Conservation (phyloP, 768 basidiomycete species). For the Auriscalpium vulgare region DNA sequence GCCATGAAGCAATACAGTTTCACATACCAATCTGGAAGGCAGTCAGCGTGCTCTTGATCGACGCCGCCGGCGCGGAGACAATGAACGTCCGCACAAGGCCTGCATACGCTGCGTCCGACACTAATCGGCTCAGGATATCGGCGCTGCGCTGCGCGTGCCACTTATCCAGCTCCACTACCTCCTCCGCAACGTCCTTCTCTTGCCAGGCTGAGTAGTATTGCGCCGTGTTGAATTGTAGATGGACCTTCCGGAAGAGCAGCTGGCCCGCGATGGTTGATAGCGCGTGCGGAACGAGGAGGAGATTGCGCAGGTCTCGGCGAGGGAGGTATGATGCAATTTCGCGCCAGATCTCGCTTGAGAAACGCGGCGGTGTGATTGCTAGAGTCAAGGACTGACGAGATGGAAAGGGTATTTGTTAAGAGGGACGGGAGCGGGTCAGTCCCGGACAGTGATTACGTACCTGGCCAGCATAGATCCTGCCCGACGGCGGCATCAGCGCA, state of each 20-base stretch:
- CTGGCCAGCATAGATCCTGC: constrained; percentile 34
- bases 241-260: constrained; percentile 54
- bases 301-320: constrained; percentile 55
- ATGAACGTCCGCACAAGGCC: constrained; percentile 47
- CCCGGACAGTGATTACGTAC: not conserved
- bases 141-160: constrained; percentile 61
- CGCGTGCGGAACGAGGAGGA: constrained; percentile 58
- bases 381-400: constrained; percentile 23
- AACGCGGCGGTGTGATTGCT: constrained; percentile 39
- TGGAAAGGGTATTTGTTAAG: not conserved
- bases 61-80: constrained; percentile 40
- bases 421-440: too few relatives aligned
- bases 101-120: constrained; percentile 53
- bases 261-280: constrained; percentile 64
- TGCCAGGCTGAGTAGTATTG: constrained; percentile 4
- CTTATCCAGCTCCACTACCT: constrained; percentile 31
- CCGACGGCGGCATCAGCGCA: constrained; percentile 41
- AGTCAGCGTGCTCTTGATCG: constrained; percentile 40
- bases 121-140: constrained; percentile 61
- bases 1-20: not conserved
- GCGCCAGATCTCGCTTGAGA: constrained; percentile 67
- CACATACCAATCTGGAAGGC: constrained; percentile 57
- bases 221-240: constrained; percentile 49
- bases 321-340: constrained; percentile 58
- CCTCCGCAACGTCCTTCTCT: constrained; percentile 19